Base-by-base conservation (phyloP, 257 asterid species). In the Buddleja alternifolia region DNA sequence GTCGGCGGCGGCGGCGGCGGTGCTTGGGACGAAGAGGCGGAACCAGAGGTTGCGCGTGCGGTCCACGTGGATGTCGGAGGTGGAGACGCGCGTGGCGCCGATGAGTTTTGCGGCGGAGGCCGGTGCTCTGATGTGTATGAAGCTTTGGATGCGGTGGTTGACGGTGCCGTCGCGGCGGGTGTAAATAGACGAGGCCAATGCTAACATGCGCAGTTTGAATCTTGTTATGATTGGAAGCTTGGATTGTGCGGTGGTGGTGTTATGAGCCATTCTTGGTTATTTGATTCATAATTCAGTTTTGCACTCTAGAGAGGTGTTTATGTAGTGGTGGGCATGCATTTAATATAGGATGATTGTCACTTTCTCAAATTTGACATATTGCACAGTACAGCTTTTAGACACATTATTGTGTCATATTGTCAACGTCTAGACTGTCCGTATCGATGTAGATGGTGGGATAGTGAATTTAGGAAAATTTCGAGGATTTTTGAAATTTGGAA, bases 1-100 rank as follows among this genome's bases (percentile, higher is more conserved):
- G 3, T 23, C 52, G 4, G 77, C n/a, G 1, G 7, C 6, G 16
- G 16, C 1, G 36, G 50, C 47, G 20, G 34, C 20, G 21, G 40
- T 55, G 29, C 69, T 67, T 21, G 86, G 83, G 51, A 21, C 7
- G 63, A 67, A 81, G 37, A 74, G 81, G 29, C 83, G 79, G 62
- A 81, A 75, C 83, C 83, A 78, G 7, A 75, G 67, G 58, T 64
- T 17, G 59, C 77, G 69, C 6, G 78, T 44, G 66, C 66, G 61
- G 63, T 81, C 81, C 10, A 81, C 4, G 3, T 58, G 16, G 66
- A 75, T 12, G 47, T 75, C 81, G 1, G 70, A 64, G 8, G 77
- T 50, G 63, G 80, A 63, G 53, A 75, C 42, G 0, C 3, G 20
- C 16, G 66, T 32, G 56, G 12, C 6, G 54, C 75, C 47, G 11